Evolutionary conservation across 306 rosid species (phyloP), one percentile per base, ranked within the genome.

Genomic region (Neltuma alba): DNA sequence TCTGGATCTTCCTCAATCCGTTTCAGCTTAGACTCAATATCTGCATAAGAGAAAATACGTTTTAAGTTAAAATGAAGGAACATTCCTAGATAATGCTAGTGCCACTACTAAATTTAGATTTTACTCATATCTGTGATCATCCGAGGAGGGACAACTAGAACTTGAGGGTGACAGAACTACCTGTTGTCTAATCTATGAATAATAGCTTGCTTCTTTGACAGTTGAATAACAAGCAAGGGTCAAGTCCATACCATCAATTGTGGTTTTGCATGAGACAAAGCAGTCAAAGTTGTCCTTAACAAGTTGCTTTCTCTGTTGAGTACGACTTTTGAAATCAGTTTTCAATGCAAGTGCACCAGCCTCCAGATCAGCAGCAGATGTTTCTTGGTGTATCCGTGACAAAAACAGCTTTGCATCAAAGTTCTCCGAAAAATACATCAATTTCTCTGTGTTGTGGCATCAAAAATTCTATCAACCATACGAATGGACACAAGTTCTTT

Each of bases 281-380:
- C 99, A 95, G 83, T 95, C 99, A 86, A 95, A 95, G 80, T 95
- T 95, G 87, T 95, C 98, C 89, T 95, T 95, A 63, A 95, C 99
- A 84, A 95, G 85, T 80, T 93, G 98, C 81, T 95, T 95, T 78
- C 97, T 90, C 86, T 91, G 98, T 72, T 90, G 93, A 25, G 95
- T 95, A 63, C 97, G 97, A 83, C 94, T 97, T 83, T 90, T 89
- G 73, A 90, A 93, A 82, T 95, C 99, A 79, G 93, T 89, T 86
- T 95, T 95, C 81, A 95, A 85, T 83, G 90, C 89, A 81, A 86
- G 85, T 48, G 94, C 98, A 69, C 99, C 99, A 58, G 84, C 86
- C 88, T 93, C 99, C 89, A 95, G 86, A 76, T 93, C 99, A 5
- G 94, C 96, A 57, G 96, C 87, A 81, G 86, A 83, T 69, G 99